Conservation (phyloP, 1,284 basidiomycete species). For the Apiotrichum gracile region DNA sequence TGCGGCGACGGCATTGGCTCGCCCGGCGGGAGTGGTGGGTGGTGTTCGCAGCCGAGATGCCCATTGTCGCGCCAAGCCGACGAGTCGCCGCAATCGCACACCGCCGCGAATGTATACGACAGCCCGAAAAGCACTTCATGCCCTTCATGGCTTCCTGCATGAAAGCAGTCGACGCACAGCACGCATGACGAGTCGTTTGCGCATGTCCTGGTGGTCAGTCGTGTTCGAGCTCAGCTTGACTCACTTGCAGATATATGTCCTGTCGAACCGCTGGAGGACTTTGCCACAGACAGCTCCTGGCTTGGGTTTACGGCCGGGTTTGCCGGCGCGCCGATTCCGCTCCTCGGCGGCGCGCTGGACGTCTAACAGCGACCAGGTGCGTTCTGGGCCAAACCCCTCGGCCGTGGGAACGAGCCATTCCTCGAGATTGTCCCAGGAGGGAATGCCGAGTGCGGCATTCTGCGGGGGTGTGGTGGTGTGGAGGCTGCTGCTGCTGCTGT, state of each 20-base stretch:
- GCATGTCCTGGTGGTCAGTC: conserved; percentile 64
- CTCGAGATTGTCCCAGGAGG: conserved; percentile 19
- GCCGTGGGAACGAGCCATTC: conserved; percentile 14
- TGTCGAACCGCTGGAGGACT: conserved; percentile 52
- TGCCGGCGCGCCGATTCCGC: conserved; percentile 11
- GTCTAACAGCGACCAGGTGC: conserved; percentile 13
- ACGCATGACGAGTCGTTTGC: conserved; percentile 81
- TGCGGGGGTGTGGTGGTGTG: not conserved
- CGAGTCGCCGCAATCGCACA: conserved; percentile 85
- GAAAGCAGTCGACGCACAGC: conserved; percentile 79
- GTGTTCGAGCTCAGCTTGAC: conserved; percentile 41
- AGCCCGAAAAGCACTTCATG: conserved; percentile 90
- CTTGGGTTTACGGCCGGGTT: conserved; percentile 15
- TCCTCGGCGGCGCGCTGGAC: conserved; percentile 21
- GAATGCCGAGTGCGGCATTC: not conserved
- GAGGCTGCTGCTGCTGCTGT: not conserved
- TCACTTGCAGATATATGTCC: conserved; percentile 86
- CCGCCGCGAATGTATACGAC: conserved; percentile 80
- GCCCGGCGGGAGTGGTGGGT: conserved; percentile 50
- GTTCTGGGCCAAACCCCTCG: conserved; percentile 14
- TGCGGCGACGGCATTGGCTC: conserved; percentile 25
- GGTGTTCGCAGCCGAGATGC: conserved; percentile 64
- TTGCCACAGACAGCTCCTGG: conserved; percentile 35
- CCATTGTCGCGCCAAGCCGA: conserved; percentile 66
- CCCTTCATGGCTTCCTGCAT: conserved; percentile 69